Conservation (phyloP, 1,139 yeast genomes). For the Candida sojae region DNA sequence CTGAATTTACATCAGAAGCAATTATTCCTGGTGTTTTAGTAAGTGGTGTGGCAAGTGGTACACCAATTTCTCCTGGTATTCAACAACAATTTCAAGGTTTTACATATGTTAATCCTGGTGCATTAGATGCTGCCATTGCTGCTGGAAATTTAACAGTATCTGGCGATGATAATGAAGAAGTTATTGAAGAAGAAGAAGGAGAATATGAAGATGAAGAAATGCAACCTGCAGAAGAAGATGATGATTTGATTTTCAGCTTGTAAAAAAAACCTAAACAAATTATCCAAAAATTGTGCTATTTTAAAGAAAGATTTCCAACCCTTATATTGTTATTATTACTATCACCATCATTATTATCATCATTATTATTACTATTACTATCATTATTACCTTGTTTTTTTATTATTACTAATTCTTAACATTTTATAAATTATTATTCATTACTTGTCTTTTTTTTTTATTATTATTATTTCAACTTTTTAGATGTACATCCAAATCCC, state of each 20-base stretch:
- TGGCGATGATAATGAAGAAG: slow-evolving; percentile 1
- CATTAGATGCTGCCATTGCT: slow-evolving; percentile 2
- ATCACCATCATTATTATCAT: not conserved
- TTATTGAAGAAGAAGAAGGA: slow-evolving; percentile 1
- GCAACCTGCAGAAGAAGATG: slow-evolving; percentile 2
- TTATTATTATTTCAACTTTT: too few species aligned
- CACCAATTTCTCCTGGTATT: slow-evolving; percentile 90
- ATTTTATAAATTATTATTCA: too few species aligned
- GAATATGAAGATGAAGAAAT: slow-evolving; percentile 2
- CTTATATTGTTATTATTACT: not conserved
- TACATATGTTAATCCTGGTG: slow-evolving; percentile 71
- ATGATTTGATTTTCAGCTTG: slow-evolving; percentile 3
- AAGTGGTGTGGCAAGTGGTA: slow-evolving; percentile 55
- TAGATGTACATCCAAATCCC: too few species aligned
- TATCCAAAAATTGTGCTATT: too few species aligned
- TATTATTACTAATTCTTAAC: too few species aligned
- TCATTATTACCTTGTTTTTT: not conserved
- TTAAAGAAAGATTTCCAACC: too few species aligned
- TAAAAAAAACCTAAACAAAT: not conserved
- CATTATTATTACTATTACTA: not conserved
- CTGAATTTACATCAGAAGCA: slow-evolving; percentile 92
- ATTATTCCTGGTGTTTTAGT: slow-evolving; percentile 65
- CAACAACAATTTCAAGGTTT: slow-evolving; percentile 97
- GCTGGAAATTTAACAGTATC: not conserved
- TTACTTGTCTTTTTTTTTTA: too few species aligned